Base-by-base conservation (phyloP, 345 rosid species). In the Pseudoturritis turrita region DNA sequence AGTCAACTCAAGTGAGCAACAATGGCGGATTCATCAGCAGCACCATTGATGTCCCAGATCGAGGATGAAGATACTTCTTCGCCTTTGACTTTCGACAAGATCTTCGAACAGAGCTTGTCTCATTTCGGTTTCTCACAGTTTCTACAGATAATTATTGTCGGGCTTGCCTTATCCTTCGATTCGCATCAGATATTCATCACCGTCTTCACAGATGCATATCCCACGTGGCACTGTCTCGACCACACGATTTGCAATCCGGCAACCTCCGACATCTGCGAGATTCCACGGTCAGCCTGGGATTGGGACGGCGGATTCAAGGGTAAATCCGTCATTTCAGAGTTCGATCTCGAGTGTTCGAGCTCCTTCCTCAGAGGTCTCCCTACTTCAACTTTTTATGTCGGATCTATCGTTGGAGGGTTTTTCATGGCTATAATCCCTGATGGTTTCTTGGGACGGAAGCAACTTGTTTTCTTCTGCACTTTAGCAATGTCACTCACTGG, bases 171-270 rank as follows among this genome's bases (percentile, higher is more conserved):
- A 78, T 17, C 78, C 51, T 89, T 89, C 22, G 90, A 87, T 29
- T 78, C 89, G 1, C 85, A 89, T 6, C 96, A 89, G 37, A 77
- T 87, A 13, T 87, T 89, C 75, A 78, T 87, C 19, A 83, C 78
- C 21, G 83, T 89, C 37, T 89, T 84, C 81, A 80, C 96, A 1
- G 90, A 89, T 55, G 75, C 84, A 0, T 77, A 73, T 14, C 89
- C 90, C 2, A 37, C 83, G 0, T 87, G 89, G 91, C 91, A 81
- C 75, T 88, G 91, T 43, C 59, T 61, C 23, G 43, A 33, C 59
- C 63, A 5, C 59, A 54, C 54, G 26, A 55, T 46, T 4, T 72
- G 83, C 26, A 77, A 51, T 50, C 15, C 59, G 7, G 0, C 43
- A 29, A 59, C 73, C n/a, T 55, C 83, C 3, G 44, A 77, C 44